These are phyloP conservation scores for Solanum sejunctum DNA, from an alignment of 257 asterid genomes.

Conservation along the genomic window DNA sequence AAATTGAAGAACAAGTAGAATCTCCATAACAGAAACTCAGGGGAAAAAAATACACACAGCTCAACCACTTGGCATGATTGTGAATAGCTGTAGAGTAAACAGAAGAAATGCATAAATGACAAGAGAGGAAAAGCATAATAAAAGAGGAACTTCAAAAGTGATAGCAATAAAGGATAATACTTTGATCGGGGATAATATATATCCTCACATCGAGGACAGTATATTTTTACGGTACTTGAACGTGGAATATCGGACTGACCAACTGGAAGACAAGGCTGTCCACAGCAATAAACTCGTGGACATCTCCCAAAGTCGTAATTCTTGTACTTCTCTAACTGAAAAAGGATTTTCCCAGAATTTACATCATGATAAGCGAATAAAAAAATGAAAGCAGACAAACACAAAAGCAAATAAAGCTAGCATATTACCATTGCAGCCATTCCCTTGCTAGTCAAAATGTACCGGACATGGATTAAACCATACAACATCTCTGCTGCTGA, in stretches of 20 bases:
- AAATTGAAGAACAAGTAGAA: background rate
- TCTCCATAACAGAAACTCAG: background rate
- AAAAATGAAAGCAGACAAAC: background rate
- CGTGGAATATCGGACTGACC: constrained; percentile 95
- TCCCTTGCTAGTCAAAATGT: constrained; percentile 91
- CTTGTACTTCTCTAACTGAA: constrained; percentile 89
- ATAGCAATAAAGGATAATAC: constrained; percentile 59
- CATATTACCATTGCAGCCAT: constrained; percentile 87
- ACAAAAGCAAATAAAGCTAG: background rate
- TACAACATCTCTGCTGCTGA: constrained; percentile 1
- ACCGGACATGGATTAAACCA: constrained; percentile 85
- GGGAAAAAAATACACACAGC: background rate
- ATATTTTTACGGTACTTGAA: constrained; percentile 82
- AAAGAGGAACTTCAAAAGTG: background rate
- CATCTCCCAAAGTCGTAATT: constrained; percentile 94
- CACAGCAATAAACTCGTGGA: constrained; percentile 91
- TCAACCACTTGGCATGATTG: background rate
- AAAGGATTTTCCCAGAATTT: background rate
- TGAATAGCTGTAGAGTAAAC: background rate
- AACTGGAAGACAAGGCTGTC: constrained; percentile 97
- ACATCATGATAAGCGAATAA: background rate
- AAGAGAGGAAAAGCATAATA: background rate
- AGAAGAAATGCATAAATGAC: background rate
- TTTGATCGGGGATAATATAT: constrained; percentile 93
- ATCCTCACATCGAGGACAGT: constrained; percentile 94